Conservation (phyloP, 257 asterid species). For the Nicotiana noctiflora region DNA sequence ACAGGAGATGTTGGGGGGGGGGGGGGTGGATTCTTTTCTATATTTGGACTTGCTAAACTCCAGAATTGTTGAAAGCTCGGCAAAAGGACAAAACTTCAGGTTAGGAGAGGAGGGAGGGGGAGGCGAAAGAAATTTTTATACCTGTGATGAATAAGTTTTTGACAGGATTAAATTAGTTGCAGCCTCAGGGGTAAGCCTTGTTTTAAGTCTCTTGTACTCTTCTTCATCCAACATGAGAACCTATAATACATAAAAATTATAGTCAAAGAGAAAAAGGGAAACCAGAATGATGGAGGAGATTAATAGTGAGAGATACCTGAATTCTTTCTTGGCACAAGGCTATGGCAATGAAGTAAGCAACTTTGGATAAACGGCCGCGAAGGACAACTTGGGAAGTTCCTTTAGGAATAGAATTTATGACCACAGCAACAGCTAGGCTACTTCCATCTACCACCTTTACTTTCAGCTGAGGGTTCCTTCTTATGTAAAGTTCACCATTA, state of each 20-base stretch:
- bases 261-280: too few relatives aligned
- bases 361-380: too few relatives aligned
- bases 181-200: neutral
- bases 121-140: too few relatives aligned
- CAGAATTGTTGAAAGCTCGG: neutral
- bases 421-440: constrained; percentile 18
- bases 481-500: constrained; percentile 48
- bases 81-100: neutral
- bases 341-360: neutral
- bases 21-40: neutral
- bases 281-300: too few relatives aligned
- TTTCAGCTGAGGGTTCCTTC: constrained; percentile 48
- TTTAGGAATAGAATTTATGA: too few relatives aligned
- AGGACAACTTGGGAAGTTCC: too few relatives aligned
- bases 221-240: too few relatives aligned
- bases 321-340: neutral
- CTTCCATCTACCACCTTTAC: constrained; percentile 76
- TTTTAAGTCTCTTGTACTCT: too few relatives aligned
- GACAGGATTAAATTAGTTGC: neutral
- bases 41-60: neutral
- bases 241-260: too few relatives aligned
- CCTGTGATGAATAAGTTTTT: too few relatives aligned
- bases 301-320: too few relatives aligned
- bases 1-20: neutral
- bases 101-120: neutral